Evolutionary conservation across 179 eudicot species (phyloP).

Genomic region (Pouteria campechiana): DNA sequence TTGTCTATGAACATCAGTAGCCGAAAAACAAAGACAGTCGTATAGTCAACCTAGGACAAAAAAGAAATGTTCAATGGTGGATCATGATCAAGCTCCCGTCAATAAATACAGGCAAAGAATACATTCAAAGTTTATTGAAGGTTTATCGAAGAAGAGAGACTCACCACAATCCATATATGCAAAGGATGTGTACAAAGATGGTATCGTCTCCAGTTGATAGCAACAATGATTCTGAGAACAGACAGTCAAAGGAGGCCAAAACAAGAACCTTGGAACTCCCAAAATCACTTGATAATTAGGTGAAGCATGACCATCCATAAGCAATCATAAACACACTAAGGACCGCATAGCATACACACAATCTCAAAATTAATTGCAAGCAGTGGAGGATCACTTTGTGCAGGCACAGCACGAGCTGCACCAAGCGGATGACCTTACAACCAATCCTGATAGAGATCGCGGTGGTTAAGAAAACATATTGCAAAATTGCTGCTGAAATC

Average conservation of each 20-base stretch:
- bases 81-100: neutral
- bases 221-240: constrained; percentile 62
- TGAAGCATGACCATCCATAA: too few species aligned
- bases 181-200: constrained; percentile 72
- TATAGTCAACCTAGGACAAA: constrained; percentile 69
- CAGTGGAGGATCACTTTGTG: too few species aligned
- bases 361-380: too few species aligned
- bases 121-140: too few species aligned
- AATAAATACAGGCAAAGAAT: neutral
- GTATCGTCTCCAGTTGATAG: constrained; percentile 76
- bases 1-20: constrained; percentile 95
- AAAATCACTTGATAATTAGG: neutral
- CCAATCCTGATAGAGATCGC: too few species aligned
- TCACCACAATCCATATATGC: constrained; percentile 98
- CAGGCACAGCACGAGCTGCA: too few species aligned
- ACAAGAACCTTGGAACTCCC: neutral
- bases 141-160: constrained; percentile 10
- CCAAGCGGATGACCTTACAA: too few species aligned
- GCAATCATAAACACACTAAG: too few species aligned
- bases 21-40: constrained; percentile 80
- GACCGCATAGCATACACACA: too few species aligned
- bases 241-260: neutral
- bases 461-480: too few species aligned
- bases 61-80: neutral
- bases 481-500: too few species aligned